Evolutionary conservation across 1,139 yeast genomes (phyloP).

Genomic region (Lodderomyces oxycetoniae): DNA sequence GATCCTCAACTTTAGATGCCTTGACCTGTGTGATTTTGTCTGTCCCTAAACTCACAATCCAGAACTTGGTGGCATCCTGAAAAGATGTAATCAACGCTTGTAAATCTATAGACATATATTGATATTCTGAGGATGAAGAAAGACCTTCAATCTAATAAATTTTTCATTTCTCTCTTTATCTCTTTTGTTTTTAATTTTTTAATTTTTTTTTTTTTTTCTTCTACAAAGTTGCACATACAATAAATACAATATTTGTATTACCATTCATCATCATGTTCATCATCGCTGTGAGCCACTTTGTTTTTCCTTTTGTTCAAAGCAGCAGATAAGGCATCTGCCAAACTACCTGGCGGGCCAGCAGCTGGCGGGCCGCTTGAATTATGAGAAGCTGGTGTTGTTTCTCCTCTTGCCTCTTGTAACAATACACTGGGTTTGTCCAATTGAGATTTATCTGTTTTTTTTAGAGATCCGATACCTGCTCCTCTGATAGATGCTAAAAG

Average conservation of each 20-base stretch:
- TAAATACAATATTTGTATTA: constrained; percentile 8
- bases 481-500: constrained; percentile 81
- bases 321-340: constrained; percentile 85
- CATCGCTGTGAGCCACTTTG: constrained; percentile 80
- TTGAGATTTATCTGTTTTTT: constrained; percentile 77
- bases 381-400: constrained; percentile 21
- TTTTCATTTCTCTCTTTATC: background rate
- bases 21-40: constrained; percentile 16
- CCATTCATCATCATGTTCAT: constrained; percentile 63
- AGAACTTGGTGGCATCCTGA: constrained; percentile 32
- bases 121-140: background rate
- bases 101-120: constrained; percentile 18
- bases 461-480: constrained; percentile 64
- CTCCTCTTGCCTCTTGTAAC: constrained; percentile 69
- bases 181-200: constrained; percentile 1
- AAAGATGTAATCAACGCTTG: constrained; percentile 27
- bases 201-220: constrained; percentile 1
- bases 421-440: constrained; percentile 73
- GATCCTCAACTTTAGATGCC: constrained; percentile 37
- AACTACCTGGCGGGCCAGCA: constrained; percentile 46
- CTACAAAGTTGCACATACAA: constrained; percentile 4
- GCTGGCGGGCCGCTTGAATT: constrained; percentile 25
- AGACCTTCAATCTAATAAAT: background rate
- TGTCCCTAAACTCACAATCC: constrained; percentile 21
- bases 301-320: constrained; percentile 79